Evolutionary conservation across 805 yeast genomes (phyloP), one percentile per base, ranked within the genome.

Genomic region (Metschnikowia dekortorum): DNA sequence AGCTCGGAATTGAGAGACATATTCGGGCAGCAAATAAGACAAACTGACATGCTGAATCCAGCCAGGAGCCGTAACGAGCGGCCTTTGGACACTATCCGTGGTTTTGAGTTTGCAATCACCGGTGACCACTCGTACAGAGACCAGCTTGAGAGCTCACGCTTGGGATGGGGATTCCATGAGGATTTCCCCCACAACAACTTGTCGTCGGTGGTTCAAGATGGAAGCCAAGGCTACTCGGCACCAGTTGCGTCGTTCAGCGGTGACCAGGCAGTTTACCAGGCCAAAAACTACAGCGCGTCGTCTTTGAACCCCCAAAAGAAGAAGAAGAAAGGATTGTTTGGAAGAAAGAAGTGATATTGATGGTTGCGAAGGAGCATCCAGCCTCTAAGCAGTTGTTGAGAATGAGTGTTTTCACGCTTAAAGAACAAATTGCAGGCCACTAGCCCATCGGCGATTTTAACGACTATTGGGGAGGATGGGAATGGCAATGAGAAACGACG

Each of bases 71-170:
- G 99, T 68, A 92, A 91, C 67, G 99, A 94, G 70, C 82, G 99
- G 62, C 99, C 99, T 4, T 73, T 94, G 61, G 99, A 95, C 67
- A 94, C 99, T 2, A 91, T 94, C 61, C 79, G 98, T 60, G 78
- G 88, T 5, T 94, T 94, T 69, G 98, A 94, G 73, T 94, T 85
- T 64, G 84, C 97, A 36, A 90, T 94, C 56, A 89, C 96, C 6
- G 96, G 96, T 47, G 99, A 94, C 67, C 71, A 78, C 51, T 68
- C 80, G 10, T 85, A 87, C 73, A 82, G 84, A 48, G 94, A 89
- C 50, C 89, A 87, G 60, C 75, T 89, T 61, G 97, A 91, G 68
- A 77, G 91, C 4, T 80, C 81, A 7, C 74, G 81, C 16, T 77
- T 86, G 40, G 98, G 97, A 13, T 91, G 95, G 85, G 82, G 87